Conservation (phyloP, 139 green algal species). For the Trebouxia sp. region DNA sequence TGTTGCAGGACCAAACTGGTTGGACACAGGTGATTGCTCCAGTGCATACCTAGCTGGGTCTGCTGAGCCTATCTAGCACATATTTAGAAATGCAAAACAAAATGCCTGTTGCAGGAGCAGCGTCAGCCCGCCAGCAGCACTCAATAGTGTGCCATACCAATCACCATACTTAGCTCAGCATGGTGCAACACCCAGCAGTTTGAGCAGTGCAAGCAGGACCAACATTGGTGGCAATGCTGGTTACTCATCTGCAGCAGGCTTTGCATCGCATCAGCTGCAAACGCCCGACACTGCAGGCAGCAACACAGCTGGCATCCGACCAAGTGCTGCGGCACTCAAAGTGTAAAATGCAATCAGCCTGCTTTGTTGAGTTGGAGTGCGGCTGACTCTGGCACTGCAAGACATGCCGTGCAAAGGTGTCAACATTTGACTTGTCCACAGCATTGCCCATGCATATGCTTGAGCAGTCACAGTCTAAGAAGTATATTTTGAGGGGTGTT, state of each 20-base stretch:
- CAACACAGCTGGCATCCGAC: background rate
- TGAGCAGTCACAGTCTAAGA: too few relatives aligned
- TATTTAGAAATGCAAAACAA: too few relatives aligned
- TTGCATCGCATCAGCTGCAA: background rate
- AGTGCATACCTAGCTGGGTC: too few relatives aligned
- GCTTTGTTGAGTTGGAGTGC: background rate
- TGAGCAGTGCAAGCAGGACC: background rate
- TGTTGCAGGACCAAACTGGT: too few relatives aligned
- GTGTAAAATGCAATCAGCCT: background rate
- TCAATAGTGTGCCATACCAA: background rate
- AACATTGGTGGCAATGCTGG: background rate
- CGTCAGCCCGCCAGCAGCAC: slow-evolving; percentile 16
- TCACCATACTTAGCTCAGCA: background rate
- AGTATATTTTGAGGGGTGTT: too few relatives aligned
- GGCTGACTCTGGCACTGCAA: background rate
- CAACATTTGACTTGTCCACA: too few relatives aligned
- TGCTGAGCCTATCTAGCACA: too few relatives aligned
- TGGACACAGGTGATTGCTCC: too few relatives aligned
- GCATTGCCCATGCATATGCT: too few relatives aligned
- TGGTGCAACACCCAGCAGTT: slow-evolving; percentile 1
- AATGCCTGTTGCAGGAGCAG: slow-evolving; percentile 26
- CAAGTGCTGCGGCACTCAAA: background rate
- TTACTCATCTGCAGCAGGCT: background rate
- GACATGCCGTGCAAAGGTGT: background rate
- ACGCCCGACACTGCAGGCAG: slow-evolving; percentile 9